Conservation (phyloP, 768 basidiomycete species). For the Boletus reticulatus region DNA sequence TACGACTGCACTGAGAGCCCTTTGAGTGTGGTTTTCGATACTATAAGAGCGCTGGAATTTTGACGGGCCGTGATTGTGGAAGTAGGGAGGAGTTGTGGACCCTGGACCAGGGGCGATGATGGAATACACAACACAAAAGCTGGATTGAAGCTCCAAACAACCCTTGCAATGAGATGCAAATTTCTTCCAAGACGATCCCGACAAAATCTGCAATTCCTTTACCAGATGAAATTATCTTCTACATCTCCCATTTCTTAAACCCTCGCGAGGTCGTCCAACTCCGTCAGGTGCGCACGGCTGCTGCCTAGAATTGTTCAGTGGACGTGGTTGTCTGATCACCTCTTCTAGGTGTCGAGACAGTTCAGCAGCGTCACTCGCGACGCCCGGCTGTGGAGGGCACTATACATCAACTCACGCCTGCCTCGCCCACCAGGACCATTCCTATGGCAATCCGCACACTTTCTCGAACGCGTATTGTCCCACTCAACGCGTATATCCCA, state of each 20-base stretch:
- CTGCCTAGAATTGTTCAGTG: background rate
- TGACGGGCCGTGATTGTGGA: background rate
- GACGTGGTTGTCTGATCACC: background rate
- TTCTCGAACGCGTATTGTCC: conserved; percentile 16
- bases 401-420: conserved; percentile 15
- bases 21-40: too few species aligned
- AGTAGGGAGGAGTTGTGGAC: background rate
- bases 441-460: conserved; percentile 17
- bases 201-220: background rate
- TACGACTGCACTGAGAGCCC: too few species aligned
- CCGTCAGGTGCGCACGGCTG: conserved; percentile 12
- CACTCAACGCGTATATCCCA: conserved; percentile 18
- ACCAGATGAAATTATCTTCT: conserved; percentile 19
- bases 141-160: background rate
- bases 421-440: conserved; percentile 25
- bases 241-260: conserved; percentile 13
- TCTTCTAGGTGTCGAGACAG: conserved; percentile 18
- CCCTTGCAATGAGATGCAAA: conserved; percentile 7
- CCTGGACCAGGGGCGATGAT: background rate
- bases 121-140: background rate
- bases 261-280: conserved; percentile 16
- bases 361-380: conserved; percentile 16
- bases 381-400: conserved; percentile 15
- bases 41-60: too few species aligned
- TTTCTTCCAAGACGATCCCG: background rate